These are phyloP conservation scores for Puccinia novopanici DNA, from an alignment of 1,284 basidiomycete species.

Conservation along the genomic window DNA sequence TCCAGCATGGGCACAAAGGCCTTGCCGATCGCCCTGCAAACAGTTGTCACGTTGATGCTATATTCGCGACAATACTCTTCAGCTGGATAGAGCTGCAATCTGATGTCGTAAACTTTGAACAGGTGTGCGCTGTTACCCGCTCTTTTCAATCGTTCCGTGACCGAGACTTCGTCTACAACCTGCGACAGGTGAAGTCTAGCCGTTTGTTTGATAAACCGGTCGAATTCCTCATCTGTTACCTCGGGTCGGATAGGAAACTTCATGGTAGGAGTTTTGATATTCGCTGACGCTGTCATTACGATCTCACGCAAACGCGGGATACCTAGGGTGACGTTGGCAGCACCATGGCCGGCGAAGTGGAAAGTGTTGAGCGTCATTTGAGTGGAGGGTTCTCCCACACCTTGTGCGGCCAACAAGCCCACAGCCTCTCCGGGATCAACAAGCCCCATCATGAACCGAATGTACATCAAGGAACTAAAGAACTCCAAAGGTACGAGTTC, in stretches of 20 bases:
- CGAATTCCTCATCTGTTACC: conserved; percentile 67
- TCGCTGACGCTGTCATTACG: conserved; percentile 96
- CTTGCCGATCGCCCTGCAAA: conserved; percentile 72
- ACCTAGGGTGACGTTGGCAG: conserved; percentile 97
- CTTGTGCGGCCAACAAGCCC: conserved; percentile 94
- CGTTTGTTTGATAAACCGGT: conserved; percentile 85
- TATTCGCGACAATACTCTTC: conserved; percentile 85
- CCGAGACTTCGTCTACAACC: conserved; percentile 79
- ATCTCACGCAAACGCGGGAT: conserved; percentile 98
- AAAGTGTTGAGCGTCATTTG: conserved; percentile 99
- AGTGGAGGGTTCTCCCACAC: conserved; percentile 97
- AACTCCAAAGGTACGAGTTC: conserved; percentile 65
- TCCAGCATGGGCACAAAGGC: conserved; percentile 81
- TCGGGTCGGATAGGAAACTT: conserved; percentile 72
- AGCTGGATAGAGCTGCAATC: conserved; percentile 81
- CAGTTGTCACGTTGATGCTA: conserved; percentile 72
- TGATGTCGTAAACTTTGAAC: conserved; percentile 77
- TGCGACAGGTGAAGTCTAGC: conserved; percentile 85
- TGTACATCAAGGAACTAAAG: conserved; percentile 79
- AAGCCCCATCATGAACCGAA: conserved; percentile 87
- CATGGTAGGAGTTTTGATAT: conserved; percentile 99
- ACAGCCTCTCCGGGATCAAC: conserved; percentile 98
- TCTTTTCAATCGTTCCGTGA: conserved; percentile 75
- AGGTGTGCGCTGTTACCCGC: conserved; percentile 66
- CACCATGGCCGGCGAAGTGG: conserved; percentile 98